Percentiles rank a stretch among this genome's conserved stretches.
Conservation (phyloP, 345 rosid genomes). For the Eucalyptus curtisii region DNA sequence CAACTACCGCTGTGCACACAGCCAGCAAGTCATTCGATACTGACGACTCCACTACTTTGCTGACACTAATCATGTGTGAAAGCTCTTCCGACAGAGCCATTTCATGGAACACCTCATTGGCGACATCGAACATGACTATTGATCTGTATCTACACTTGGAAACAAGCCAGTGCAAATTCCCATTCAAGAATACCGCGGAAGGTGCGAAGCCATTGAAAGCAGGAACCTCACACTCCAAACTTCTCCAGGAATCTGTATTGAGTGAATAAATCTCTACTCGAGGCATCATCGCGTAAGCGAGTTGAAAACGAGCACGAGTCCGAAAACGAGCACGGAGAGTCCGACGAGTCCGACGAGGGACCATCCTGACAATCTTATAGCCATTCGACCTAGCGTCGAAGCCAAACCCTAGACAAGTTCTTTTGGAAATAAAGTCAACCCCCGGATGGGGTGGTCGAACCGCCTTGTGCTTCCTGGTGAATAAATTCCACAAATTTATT, state of each 20-base stretch:
- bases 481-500: not conserved
- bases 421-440: no score
- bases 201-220: fast-evolving
- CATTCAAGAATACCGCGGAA: not conserved
- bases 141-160: fast-evolving
- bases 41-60: not conserved
- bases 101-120: not conserved
- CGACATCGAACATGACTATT: not conserved
- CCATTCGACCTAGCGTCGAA: no score
- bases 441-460: no score
- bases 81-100: not conserved
- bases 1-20: no score
- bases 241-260: not conserved
- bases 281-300: not conserved
- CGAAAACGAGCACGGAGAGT: no score
- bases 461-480: no score
- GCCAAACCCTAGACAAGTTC: no score
- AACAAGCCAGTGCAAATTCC: not conserved
- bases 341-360: no score
- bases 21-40: no score
- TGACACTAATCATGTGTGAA: no score
- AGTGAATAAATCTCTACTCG: not conserved
- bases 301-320: no score
- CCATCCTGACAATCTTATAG: no score
- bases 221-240: not conserved